These are phyloP conservation scores for Colletotrichum siamense DNA, from an alignment of 2,329 filamentous ascomycete species.

Conservation along the genomic window DNA sequence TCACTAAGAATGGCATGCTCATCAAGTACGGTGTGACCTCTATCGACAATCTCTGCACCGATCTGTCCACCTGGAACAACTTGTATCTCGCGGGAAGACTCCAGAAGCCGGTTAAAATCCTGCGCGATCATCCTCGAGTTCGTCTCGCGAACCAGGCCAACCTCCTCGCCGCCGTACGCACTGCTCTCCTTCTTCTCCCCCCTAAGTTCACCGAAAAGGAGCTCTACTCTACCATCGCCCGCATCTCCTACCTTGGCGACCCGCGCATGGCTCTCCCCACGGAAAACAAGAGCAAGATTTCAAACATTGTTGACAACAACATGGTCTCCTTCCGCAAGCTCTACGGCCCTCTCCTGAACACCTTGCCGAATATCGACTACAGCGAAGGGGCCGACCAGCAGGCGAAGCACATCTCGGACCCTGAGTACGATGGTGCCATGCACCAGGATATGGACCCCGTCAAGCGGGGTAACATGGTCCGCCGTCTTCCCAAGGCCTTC, in stretches of 20 bases:
- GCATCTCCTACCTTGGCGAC: slow-evolving; percentile 93
- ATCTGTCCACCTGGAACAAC: slow-evolving; percentile 91
- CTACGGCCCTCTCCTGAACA: slow-evolving; percentile 88
- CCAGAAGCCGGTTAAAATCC: slow-evolving; percentile 97
- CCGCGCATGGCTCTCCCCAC: slow-evolving; percentile 92
- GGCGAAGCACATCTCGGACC: slow-evolving; percentile 53
- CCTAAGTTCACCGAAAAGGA: slow-evolving; percentile 84
- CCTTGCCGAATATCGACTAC: slow-evolving; percentile 87
- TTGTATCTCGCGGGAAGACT: slow-evolving; percentile 95
- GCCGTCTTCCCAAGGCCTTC: slow-evolving; percentile 86
- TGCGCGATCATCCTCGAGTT: slow-evolving; percentile 90
- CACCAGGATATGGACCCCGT: slow-evolving; percentile 92
- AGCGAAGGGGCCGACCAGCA: slow-evolving; percentile 61
- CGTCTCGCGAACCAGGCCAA: slow-evolving; percentile 96
- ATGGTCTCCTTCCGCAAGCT: slow-evolving; percentile 89
- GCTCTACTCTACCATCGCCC: slow-evolving; percentile 89
- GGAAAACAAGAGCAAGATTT: slow-evolving; percentile 90
- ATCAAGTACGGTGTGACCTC: slow-evolving; percentile 99
- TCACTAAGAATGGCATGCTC: slow-evolving; percentile 91
- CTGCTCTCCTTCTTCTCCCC: slow-evolving; percentile 85
- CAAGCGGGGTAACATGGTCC: slow-evolving; percentile 94
- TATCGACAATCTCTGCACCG: slow-evolving; percentile 84
- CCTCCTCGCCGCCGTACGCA: slow-evolving; percentile 87
- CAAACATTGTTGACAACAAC: slow-evolving; percentile 93
- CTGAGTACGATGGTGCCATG: slow-evolving; percentile 69